Conservation (phyloP, 2,329 filamentous ascomycete genomes). For the Pestalotiopsis sp. region DNA sequence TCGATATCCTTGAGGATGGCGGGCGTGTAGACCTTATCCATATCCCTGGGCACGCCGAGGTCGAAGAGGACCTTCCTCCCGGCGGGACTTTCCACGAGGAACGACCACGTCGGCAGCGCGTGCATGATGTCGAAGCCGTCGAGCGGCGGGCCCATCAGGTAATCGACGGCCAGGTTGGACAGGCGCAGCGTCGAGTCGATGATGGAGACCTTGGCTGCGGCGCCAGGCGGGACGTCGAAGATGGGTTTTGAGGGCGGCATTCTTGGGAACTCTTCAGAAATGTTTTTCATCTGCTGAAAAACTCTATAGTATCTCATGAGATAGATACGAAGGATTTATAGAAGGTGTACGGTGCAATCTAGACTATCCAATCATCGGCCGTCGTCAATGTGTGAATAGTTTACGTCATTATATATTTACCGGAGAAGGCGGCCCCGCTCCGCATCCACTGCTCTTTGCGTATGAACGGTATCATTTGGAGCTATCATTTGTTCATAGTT, state of each 20-base stretch:
- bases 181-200: conserved; percentile 1
- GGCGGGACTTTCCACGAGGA: conserved; percentile 1
- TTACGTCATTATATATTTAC: too few relatives aligned
- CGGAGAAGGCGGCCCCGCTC: too few relatives aligned
- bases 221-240: background rate
- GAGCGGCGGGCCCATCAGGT: background rate
- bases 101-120: background rate
- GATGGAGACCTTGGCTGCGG: background rate
- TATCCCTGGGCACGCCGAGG: background rate
- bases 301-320: too few relatives aligned
- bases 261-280: too few relatives aligned
- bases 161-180: background rate
- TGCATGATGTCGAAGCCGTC: background rate
- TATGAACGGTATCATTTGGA: too few relatives aligned
- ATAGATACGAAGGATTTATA: too few relatives aligned
- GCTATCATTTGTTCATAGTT: too few relatives aligned
- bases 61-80: conserved; percentile 6
- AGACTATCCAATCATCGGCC: too few relatives aligned
- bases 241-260: background rate
- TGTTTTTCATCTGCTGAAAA: too few relatives aligned
- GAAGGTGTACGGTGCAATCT: too few relatives aligned
- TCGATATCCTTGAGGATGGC: background rate
- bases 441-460: too few relatives aligned
- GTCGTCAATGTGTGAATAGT: too few relatives aligned
- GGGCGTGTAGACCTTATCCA: background rate